A percentile compares a stretch with the other conserved stretches of the same genome.
Conservation (phyloP, 2,329 filamentous ascomycete species). For the Aureobasidium sp. region DNA sequence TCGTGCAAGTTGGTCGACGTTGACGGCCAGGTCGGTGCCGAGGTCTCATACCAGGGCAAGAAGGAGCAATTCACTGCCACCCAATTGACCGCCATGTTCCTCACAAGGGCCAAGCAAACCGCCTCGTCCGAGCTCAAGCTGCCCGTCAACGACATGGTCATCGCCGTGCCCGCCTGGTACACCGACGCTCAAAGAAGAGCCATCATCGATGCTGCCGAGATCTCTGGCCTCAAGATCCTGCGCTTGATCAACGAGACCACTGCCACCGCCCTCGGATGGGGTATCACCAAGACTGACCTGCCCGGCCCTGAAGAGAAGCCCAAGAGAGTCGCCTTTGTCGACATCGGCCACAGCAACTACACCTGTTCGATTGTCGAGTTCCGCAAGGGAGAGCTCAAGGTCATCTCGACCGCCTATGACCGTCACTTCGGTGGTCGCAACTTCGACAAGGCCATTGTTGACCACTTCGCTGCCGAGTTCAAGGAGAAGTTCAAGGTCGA, state of each 20-base stretch:
- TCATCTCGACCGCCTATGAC: conserved; percentile 89
- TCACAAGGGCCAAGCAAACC: conserved; percentile 89
- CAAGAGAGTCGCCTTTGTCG: conserved; percentile 81
- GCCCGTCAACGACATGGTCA: conserved; percentile 84
- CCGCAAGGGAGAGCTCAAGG: conserved; percentile 89
- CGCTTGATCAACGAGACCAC: conserved; percentile 97
- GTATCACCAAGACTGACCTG: conserved; percentile 95
- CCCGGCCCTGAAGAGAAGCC: conserved; percentile 85
- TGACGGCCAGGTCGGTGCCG: conserved; percentile 88
- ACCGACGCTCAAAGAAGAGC: conserved; percentile 86
- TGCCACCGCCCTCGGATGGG: conserved; percentile 89
- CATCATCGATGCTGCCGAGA: conserved; percentile 84
- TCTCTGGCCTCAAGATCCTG: conserved; percentile 86
- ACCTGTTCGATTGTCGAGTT: conserved; percentile 92
- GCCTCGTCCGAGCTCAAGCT: conserved; percentile 81
- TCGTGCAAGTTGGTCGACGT: conserved; percentile 81
- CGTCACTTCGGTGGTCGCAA: conserved; percentile 95
- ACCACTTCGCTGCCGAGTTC: conserved; percentile 94
- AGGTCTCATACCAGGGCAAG: conserved; percentile 88
- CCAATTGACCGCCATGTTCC: conserved; percentile 89
- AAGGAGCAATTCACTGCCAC: conserved; percentile 93
- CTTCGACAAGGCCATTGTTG: conserved; percentile 90
- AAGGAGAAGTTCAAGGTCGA: conserved; percentile 97
- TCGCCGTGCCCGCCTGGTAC: conserved; percentile 96
- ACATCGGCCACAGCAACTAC: conserved; percentile 96